Base-by-base conservation (phyloP, 129 eudicot species). In the Escallonia rubra region DNA sequence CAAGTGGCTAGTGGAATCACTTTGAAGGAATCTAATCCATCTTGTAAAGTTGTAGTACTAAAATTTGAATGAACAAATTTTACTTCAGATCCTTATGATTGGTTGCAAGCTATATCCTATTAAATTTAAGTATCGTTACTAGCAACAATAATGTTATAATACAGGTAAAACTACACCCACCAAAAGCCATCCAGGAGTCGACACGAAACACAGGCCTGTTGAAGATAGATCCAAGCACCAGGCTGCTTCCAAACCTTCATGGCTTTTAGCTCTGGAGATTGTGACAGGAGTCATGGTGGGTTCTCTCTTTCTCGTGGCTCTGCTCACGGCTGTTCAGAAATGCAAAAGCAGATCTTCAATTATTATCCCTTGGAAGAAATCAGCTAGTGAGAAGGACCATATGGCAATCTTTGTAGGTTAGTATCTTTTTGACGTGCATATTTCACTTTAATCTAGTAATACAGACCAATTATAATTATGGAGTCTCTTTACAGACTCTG, bases 201-300 rank as follows among this genome's bases (percentile, higher is more conserved):
- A 57, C 42, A 44, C 61, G 23, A 87, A 75, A 60, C 86, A 73
- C 65, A 81, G 23, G 60, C 88, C 96, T 9, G 68, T 52, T 16
- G 81, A 79, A 69, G 82, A 80, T 38, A 55, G 57, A 54, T 63
- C 81, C 39, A 72, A 72, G 42, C 76, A 68, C 41, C 78, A 38
- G 9, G 58, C 73, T 13, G 16, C 52, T 63, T 81, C 97, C 43
- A 89, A 73, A 69, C 93, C 87, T 3, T 45, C 78, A 7, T 94
- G 99, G 99, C 59, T 94, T 69, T 79, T 83, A 43, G 79, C 76
- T 57, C 74, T 94, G 7, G 90, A 94, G 74, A 82, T 89, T 53
- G 95, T 79, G 66, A 81, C 89, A 16, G 99, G 99, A 42, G 78
- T 85, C 66, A 71, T 85, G 79, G 84, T 79, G n/a, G 90, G 96